Evolutionary conservation across 2,329 filamentous ascomycete genomes (phyloP).

Genomic region (Furcasterigmium sp.): DNA sequence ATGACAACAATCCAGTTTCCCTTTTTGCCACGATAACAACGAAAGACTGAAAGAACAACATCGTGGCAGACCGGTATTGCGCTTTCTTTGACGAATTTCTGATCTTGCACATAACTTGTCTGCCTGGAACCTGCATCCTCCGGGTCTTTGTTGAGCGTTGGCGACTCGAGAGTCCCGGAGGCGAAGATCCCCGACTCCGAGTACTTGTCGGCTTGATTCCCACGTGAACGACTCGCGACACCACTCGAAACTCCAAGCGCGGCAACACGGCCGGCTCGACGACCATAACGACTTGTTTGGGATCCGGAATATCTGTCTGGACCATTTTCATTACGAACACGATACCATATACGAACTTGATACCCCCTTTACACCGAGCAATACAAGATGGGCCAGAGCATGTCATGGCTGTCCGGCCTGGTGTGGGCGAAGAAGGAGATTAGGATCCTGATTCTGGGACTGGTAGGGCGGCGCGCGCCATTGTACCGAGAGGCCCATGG

Average conservation of each 20-base stretch:
- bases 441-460: constrained; percentile 85
- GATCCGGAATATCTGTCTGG: neutral
- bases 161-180: too few species aligned
- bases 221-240: neutral
- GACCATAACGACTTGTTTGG: constrained; percentile 2
- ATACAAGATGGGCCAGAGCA: constrained; percentile 55
- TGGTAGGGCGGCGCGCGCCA: constrained; percentile 53
- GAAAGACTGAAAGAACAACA: too few species aligned
- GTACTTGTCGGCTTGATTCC: too few species aligned
- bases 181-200: too few species aligned
- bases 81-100: too few species aligned
- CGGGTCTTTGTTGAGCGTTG: too few species aligned
- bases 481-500: constrained; percentile 7
- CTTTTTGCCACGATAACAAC: neutral
- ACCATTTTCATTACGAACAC: neutral
- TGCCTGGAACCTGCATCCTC: too few species aligned
- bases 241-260: neutral
- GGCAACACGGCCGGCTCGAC: constrained; percentile 1
- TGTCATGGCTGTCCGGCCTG: constrained; percentile 67
- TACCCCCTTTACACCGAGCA: constrained; percentile 3
- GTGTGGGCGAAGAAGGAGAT: constrained; percentile 97
- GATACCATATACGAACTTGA: neutral
- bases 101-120: too few species aligned
- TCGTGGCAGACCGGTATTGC: too few species aligned
- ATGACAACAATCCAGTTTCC: neutral